Evolutionary conservation across 257 asterid genomes (phyloP).

Genomic region (Nicotiana obtusifolia): DNA sequence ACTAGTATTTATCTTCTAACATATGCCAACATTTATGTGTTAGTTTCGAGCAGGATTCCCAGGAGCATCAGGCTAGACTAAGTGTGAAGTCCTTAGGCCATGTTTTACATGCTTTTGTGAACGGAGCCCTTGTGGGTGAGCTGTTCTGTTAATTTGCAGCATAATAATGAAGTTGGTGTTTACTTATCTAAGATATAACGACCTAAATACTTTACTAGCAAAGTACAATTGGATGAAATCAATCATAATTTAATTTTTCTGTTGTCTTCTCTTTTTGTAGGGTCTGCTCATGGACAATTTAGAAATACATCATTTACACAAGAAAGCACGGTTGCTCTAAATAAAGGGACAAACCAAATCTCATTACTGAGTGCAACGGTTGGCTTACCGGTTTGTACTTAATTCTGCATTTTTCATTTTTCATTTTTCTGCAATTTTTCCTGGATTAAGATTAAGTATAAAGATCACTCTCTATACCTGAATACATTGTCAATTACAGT

Average conservation of each 20-base stretch:
- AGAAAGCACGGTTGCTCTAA: conserved; percentile 24
- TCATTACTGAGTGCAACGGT: conserved; percentile 68
- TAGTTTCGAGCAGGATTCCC: conserved; percentile 37
- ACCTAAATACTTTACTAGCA: neutral
- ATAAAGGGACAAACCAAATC: conserved; percentile 45
- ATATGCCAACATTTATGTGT: conserved; percentile 2
- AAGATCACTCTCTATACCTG: neutral
- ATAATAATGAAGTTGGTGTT: neutral
- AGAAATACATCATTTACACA: conserved; percentile 34
- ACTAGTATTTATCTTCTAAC: conserved; percentile 9
- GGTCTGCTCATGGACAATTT: conserved; percentile 53
- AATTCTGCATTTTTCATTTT: neutral
- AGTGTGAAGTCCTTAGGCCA: conserved; percentile 60
- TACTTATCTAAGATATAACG: too few relatives aligned
- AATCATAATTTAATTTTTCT: too few relatives aligned
- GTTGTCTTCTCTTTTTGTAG: conserved; percentile 19
- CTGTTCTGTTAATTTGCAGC: neutral
- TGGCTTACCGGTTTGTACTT: conserved; percentile 63
- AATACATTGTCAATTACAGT: neutral
- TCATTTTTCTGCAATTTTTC: neutral
- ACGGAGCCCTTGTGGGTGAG: conserved; percentile 59
- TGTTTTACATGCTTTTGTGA: conserved; percentile 51
- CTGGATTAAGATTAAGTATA: too few relatives aligned
- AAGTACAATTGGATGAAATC: neutral
- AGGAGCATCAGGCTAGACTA: conserved; percentile 29